Evolutionary conservation across 108 stramenopile genomes (phyloP), one percentile per base, ranked within the genome.

Genomic region (Cyclotella cryptica): DNA sequence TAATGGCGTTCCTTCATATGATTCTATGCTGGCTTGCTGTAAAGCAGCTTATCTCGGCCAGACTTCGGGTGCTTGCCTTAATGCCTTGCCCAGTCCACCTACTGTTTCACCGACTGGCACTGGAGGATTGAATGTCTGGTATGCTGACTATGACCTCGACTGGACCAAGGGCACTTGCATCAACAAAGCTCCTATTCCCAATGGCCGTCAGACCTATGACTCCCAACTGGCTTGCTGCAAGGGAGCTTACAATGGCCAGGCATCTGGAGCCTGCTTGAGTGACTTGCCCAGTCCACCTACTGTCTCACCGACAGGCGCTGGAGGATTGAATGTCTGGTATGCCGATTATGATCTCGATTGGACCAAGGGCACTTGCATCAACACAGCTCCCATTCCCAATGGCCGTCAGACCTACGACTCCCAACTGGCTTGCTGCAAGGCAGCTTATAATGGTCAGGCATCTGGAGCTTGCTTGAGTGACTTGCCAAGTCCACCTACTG

Each of bases 401-500:
- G n/a, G n/a, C n/a, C n/a, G n/a, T n/a, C n/a, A n/a, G n/a, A n/a
- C n/a, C n/a, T n/a, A n/a, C n/a, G n/a, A n/a, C n/a, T n/a, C n/a
- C n/a, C n/a, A n/a, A n/a, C n/a, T n/a, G n/a, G n/a, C n/a, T n/a
- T n/a, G n/a, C n/a, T n/a, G n/a, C n/a, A n/a, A n/a, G n/a, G n/a
- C n/a, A n/a, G n/a, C n/a, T n/a, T n/a, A n/a, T n/a, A n/a, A n/a
- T n/a, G n/a, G n/a, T n/a, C n/a, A n/a, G n/a, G n/a, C n/a, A n/a
- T n/a, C n/a, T 53, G 52, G n/a, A 7, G 18, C n/a, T 43, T 74
- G 73, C 42, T 13, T 70, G 10, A 14, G 8, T 9, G 30, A 10
- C 28, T 26, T 70, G 28, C 52, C 69, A 10, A 55, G 8, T 40
- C 53, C 69, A 70, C 66, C n/a, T n/a, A n/a, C n/a, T n/a, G n/a